Base-by-base conservation (phyloP, 305 asterid genomes). In the Fraxinus xanthoxyloides region DNA sequence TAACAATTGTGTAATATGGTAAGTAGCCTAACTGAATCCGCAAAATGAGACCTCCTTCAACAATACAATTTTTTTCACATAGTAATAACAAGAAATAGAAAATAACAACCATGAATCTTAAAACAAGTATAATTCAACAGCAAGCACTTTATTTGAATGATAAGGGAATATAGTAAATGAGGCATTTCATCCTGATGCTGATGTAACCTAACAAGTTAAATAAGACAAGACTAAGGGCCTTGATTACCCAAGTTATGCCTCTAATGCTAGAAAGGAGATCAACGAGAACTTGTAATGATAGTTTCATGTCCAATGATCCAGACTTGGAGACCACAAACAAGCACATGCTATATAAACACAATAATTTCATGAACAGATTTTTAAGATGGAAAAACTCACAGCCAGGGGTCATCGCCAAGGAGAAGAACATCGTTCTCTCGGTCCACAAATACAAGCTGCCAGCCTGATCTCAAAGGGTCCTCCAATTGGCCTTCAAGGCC, bases 391-490 rank as follows among this genome's bases (percentile, higher is more conserved):
- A 61, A 59, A 72, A 84, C 97, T 89, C 81, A 93, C 97, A 80
- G 95, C 97, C 97, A 93, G 12, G 95, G 97, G 86, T 92, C 97
- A 34, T 92, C 98, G 1, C 97, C 97, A 10, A 93, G 98, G 80
- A 95, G 98, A 88, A 95, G 99, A 76, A 95, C 90, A 73, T 95
- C 99, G 35, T 94, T 91, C 85, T 94, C 99, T 79, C 99, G 90
- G 95, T 95, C 98, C 65, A 94, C 97, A 82, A 95, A 91, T 88
- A 95, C 98, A 95, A 95, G 99, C 99, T 95, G 99, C 99, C 98
- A 95, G 98, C 98, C 98, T 95, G 99, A 95, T 95, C 99, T 95
- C 91, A 92, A 84, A 63, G 94, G 93, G 87, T 92, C 97, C 83
- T 92, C 97, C 85, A 91, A 81, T 84, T 89, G 90, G 88, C 97